Evolutionary conservation across 2,329 filamentous ascomycete species (phyloP).

Genomic region (Penicillium hesseltinei): DNA sequence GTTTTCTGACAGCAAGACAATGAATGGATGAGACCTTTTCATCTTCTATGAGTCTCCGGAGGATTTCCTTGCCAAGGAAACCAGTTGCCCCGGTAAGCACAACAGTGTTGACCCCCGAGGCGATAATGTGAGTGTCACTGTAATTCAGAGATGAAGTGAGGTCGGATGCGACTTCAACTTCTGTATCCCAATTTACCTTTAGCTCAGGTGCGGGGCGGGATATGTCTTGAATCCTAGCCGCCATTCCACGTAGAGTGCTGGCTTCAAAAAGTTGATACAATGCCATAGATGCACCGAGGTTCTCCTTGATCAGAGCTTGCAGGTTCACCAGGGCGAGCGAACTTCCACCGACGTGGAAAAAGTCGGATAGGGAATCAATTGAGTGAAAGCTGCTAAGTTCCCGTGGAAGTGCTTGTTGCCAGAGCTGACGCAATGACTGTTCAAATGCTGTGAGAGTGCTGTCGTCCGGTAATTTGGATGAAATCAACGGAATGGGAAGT

Average conservation of each 20-base stretch:
- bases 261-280: constrained; percentile 19
- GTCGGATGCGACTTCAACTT: constrained; percentile 6
- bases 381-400: constrained; percentile 12
- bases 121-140: neutral
- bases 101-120: constrained; percentile 1
- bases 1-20: constrained; percentile 20
- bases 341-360: constrained; percentile 23
- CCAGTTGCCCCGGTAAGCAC: constrained; percentile 21
- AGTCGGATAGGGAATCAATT: constrained; percentile 17
- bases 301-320: constrained; percentile 16
- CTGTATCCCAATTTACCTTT: constrained; percentile 16
- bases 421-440: constrained; percentile 14
- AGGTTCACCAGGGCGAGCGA: constrained; percentile 17
- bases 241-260: constrained; percentile 20
- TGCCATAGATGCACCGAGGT: constrained; percentile 9
- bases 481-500: constrained; percentile 6
- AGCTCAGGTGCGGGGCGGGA: neutral
- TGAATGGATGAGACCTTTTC: constrained; percentile 8
- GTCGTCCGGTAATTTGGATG: neutral
- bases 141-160: neutral
- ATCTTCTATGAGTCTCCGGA: constrained; percentile 14
- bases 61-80: constrained; percentile 22
- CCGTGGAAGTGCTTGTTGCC: constrained; percentile 16
- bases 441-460: constrained; percentile 7
- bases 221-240: constrained; percentile 6